Conservation (phyloP, 192 early-diverging fungal species). For the Funneliformis geosporum region DNA sequence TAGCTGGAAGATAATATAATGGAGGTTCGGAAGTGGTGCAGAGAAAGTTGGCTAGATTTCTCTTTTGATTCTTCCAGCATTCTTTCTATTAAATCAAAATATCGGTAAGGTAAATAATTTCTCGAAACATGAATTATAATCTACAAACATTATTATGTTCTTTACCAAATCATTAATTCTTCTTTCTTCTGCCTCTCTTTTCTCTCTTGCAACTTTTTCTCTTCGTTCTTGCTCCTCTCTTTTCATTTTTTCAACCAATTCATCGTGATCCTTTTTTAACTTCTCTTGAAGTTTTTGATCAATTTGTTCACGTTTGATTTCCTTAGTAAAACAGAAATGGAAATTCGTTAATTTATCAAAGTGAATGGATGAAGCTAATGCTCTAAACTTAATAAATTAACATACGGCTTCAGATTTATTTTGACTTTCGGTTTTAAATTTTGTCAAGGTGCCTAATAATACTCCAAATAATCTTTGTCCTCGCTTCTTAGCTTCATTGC, state of each 20-base stretch:
- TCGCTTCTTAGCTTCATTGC: slow-evolving; percentile 39
- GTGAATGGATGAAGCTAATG: neutral
- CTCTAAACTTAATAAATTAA: neutral
- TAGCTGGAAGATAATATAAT: slow-evolving; percentile 40
- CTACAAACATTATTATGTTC: neutral
- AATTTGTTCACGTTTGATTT: slow-evolving; percentile 48
- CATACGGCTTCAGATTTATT: slow-evolving; percentile 51
- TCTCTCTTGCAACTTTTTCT: slow-evolving; percentile 26
- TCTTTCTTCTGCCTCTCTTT: slow-evolving; percentile 26
- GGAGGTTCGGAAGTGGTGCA: slow-evolving; percentile 35
- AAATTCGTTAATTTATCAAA: neutral
- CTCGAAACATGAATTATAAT: neutral
- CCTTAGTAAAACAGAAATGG: slow-evolving; percentile 31
- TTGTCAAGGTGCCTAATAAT: slow-evolving; percentile 52
- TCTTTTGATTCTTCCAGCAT: slow-evolving; percentile 33
- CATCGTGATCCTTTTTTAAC: slow-evolving; percentile 46
- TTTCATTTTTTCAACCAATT: slow-evolving; percentile 41
- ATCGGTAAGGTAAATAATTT: neutral
- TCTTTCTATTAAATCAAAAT: slow-evolving; percentile 4
- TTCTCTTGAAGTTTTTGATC: slow-evolving; percentile 47
- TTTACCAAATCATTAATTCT: slow-evolving; percentile 20
- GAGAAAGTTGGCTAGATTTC: slow-evolving; percentile 38
- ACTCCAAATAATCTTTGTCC: slow-evolving; percentile 54
- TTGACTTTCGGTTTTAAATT: slow-evolving; percentile 53
- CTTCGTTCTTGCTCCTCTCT: slow-evolving; percentile 44